Evolutionary conservation across 805 yeast genomes (phyloP), one percentile per base, ranked within the genome.

Genomic region (Teunomyces pallodes): DNA sequence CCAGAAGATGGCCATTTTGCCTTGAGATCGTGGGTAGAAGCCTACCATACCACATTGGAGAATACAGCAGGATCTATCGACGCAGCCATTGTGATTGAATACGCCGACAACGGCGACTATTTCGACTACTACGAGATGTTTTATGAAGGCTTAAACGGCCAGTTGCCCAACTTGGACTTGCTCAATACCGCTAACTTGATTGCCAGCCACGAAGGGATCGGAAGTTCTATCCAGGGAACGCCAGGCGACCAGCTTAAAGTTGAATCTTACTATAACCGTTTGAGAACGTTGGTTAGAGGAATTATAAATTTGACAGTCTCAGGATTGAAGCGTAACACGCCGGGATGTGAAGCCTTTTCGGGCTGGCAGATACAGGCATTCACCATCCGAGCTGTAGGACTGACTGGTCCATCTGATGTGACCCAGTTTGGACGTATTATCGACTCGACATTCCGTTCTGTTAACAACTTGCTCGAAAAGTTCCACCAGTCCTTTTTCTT

Each of bases 401-500:
- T 28, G 1, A 57, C 58, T 1, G 88, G 88, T 1, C 73, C 75
- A 0, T 75, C 74, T 47, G 98, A 94, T 67, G 83, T 92, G 48
- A 92, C 98, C 1, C 90, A 94, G 24, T 85, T 87, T 64, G 99
- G 98, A 4, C 80, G 98, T 62, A 77, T 92, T 3, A 80, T 90
- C 14, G 99, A 94, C 67, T 89, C 95, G 2, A 73, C 86, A 7
- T 84, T 91, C 61, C 79, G 99, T 51, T 84, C 96, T 0, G 87
- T 94, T 32, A 94, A 94, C 70, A 94, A 94, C 63, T 75, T 94
- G 55, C 73, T 92, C 33, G 99, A 94, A 65, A 95, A 92, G 64
- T 92, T 92, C 67, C 99, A 94, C 67, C 99, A 94, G 67, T 89
- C 97, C 1, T 94, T 90, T 60, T 94, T 94, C 74, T 94, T 91